phyloP scores from a whole-genome alignment of 164 flowering plant species.

The Vitis riparia region DNA sequence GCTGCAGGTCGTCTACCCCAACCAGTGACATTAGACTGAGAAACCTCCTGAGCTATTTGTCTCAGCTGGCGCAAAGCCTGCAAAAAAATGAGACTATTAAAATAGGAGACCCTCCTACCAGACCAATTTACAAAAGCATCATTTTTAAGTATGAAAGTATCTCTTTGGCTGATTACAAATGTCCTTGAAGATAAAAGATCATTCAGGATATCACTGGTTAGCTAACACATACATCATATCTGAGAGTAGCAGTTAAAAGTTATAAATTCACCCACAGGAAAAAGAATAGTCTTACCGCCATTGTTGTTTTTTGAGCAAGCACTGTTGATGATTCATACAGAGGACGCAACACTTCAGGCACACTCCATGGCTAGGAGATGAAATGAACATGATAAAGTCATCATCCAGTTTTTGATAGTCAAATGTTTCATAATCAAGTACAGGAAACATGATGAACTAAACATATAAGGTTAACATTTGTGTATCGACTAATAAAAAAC shows the following conservation, averaged over 20 bases:
- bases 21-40: conserved; percentile 60
- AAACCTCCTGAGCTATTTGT: conserved; percentile 84
- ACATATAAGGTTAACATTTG: no score
- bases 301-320: conserved; percentile 88
- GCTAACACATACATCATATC: no score
- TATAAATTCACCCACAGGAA: not conserved
- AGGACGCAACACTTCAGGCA: conserved; percentile 96
- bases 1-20: conserved; percentile 94
- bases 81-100: conserved; percentile 3
- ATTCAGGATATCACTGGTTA: no score
- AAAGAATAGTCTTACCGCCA: conserved; percentile 54
- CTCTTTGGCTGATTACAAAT: no score
- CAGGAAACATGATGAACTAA: not conserved
- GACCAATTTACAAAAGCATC: not conserved
- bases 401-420: not conserved
- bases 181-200: no score
- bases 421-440: conserved; percentile 1
- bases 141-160: not conserved
- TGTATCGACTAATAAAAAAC: no score
- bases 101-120: not conserved
- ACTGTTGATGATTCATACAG: conserved; percentile 88
- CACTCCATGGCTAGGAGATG: conserved; percentile 75
- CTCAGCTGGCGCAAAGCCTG: conserved; percentile 92
- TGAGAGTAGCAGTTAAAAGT: not conserved
- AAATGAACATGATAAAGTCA: not conserved